Evolutionary conservation across 192 early-diverging fungal species (phyloP).

Genomic region (Backusella mclennaniae): DNA sequence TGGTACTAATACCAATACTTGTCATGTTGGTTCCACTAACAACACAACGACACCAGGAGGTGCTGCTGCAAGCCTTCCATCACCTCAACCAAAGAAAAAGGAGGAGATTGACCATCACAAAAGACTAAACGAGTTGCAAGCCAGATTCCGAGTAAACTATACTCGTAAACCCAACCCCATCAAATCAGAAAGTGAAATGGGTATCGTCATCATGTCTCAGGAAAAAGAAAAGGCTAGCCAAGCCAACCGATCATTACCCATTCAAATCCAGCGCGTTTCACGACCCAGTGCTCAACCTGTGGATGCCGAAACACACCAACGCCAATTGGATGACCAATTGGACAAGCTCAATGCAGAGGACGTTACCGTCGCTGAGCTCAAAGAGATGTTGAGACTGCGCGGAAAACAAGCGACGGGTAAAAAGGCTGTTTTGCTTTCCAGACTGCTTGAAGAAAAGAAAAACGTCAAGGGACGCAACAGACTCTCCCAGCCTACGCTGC

Average conservation of each 20-base stretch:
- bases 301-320: constrained; percentile 53
- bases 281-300: constrained; percentile 13
- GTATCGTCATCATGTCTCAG: neutral
- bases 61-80: neutral
- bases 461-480: constrained; percentile 33
- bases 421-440: constrained; percentile 65
- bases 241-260: constrained; percentile 22
- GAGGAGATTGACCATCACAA: constrained; percentile 27
- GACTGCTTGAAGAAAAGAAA: constrained; percentile 60
- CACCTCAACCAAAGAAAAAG: neutral
- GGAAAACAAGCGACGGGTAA: constrained; percentile 69
- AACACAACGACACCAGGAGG: neutral
- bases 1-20: no score
- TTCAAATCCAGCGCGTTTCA: constrained; percentile 32
- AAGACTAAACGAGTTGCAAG: constrained; percentile 29
- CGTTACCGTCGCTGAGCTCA: constrained; percentile 73
- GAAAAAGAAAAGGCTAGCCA: neutral
- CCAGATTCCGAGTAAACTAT: constrained; percentile 30
- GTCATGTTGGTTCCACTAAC: neutral
- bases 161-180: constrained; percentile 18
- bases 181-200: constrained; percentile 7
- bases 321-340: constrained; percentile 61
- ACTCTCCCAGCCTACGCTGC: constrained; percentile 10
- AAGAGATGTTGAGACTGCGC: constrained; percentile 68
- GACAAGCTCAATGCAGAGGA: constrained; percentile 67